A percentile compares a stretch with the other conserved stretches of the same genome.
phyloP scores from a whole-genome alignment of 2,329 filamentous ascomycete genomes.

The Venturia carpophila region DNA sequence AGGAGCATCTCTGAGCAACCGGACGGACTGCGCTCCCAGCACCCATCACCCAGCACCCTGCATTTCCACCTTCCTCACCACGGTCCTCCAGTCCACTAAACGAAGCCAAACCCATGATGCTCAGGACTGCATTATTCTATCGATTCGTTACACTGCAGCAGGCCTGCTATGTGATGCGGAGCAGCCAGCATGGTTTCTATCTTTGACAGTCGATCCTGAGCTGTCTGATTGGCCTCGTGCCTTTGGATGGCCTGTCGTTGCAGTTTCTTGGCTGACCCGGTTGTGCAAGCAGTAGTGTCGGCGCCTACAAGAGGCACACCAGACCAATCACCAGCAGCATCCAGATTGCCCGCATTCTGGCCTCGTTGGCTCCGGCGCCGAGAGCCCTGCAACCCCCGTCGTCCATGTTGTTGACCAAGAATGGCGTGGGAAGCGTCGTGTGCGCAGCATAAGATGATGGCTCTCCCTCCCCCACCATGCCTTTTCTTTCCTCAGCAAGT shows the following conservation, averaged over 20 bases:
- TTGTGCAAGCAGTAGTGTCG: slow-evolving; percentile 12
- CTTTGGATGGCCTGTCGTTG: background rate
- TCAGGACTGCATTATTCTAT: background rate
- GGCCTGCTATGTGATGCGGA: slow-evolving; percentile 12
- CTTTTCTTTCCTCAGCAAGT: slow-evolving; percentile 40
- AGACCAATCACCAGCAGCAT: slow-evolving; percentile 4
- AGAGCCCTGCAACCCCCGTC: background rate
- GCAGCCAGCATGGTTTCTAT: slow-evolving; percentile 10
- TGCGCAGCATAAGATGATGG: slow-evolving; percentile 15
- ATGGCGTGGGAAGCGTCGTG: slow-evolving; percentile 3
- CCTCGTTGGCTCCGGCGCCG: background rate
- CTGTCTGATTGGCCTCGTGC: slow-evolving; percentile 5
- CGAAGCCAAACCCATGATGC: background rate
- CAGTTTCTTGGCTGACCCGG: slow-evolving; percentile 5
- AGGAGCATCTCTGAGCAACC: background rate
- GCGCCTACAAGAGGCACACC: slow-evolving; percentile 10
- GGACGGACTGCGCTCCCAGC: background rate
- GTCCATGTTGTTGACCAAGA: background rate
- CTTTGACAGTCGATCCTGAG: slow-evolving; percentile 10
- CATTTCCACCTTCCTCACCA: background rate
- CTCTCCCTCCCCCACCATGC: background rate
- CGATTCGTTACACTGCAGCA: slow-evolving; percentile 12
- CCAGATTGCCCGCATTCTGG: slow-evolving; percentile 9
- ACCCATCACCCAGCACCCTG: background rate
- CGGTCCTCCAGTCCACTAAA: background rate